Evolutionary conservation across 768 basidiomycete species (phyloP).

Genomic region (Boletus vermiculosoides): DNA sequence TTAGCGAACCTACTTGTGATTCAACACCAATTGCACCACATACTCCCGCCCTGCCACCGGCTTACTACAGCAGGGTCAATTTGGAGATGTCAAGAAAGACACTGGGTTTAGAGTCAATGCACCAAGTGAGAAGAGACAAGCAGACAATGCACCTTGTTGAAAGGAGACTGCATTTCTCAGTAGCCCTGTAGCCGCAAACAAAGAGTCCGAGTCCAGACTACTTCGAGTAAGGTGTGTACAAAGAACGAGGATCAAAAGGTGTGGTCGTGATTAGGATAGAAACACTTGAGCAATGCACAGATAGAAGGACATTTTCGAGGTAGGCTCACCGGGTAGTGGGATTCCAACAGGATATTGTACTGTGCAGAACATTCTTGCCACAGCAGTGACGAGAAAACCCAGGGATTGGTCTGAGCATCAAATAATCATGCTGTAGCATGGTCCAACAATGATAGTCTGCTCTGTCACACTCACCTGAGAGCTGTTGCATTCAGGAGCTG

Average conservation of each 20-base stretch:
- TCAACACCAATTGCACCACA: too few relatives aligned
- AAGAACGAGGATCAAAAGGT: not conserved
- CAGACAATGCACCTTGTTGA: conserved; percentile 75
- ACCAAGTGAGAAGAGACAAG: not conserved
- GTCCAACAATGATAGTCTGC: conserved; percentile 22
- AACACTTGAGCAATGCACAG: conserved; percentile 10
- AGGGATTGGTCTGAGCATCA: conserved; percentile 14
- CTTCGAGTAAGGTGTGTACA: conserved; percentile 40
- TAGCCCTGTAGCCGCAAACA: conserved; percentile 74
- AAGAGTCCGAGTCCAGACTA: conserved; percentile 70
- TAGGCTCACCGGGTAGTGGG: conserved; percentile 7
- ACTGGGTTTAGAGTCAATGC: conserved; percentile 37
- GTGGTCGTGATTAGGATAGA: not conserved
- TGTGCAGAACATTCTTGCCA: conserved; percentile 18
- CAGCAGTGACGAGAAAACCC: conserved; percentile 15
- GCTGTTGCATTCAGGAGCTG: conserved; percentile 3
- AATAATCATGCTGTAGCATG: conserved; percentile 10
- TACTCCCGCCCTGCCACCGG: too few relatives aligned
- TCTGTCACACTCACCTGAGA: conserved; percentile 13
- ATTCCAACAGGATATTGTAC: too few relatives aligned
- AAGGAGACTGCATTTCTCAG: conserved; percentile 66
- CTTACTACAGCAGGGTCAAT: too few relatives aligned
- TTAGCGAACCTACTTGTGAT: too few relatives aligned
- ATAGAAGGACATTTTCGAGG: not conserved
- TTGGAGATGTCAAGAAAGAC: conserved; percentile 80